Evolutionary conservation across 148 eudicot species (phyloP).

Genomic region (Rhododendron ovatum): DNA sequence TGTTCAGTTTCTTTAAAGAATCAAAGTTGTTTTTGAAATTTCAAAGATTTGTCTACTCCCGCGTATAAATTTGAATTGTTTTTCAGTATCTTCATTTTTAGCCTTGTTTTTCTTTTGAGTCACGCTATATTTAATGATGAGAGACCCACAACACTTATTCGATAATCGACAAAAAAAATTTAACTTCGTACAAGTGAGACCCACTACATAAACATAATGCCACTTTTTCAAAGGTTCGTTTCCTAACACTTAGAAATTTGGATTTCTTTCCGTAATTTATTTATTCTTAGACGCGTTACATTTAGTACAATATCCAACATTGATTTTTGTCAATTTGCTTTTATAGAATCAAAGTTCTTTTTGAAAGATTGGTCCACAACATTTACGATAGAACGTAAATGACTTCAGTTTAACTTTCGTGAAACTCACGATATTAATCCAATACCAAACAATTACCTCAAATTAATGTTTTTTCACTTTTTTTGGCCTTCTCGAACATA

Average conservation of each 20-base stretch:
- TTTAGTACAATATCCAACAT: background rate
- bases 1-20: too few relatives aligned
- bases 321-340: background rate
- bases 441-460: background rate
- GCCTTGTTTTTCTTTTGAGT: background rate
- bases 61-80: background rate
- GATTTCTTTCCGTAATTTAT: background rate
- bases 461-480: background rate
- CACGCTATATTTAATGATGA: background rate
- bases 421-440: background rate
- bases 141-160: background rate
- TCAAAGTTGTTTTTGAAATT: too few relatives aligned
- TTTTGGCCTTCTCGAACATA: background rate
- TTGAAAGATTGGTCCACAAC: background rate
- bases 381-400: background rate
- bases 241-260: background rate
- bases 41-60: background rate
- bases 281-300: background rate
- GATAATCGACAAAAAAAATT: background rate
- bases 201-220: background rate
- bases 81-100: background rate
- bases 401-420: background rate
- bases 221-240: background rate
- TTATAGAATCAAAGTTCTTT: background rate
- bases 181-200: background rate